These are phyloP conservation scores for Ceriops tagal DNA, from an alignment of 345 rosid genomes.

Conservation along the genomic window DNA sequence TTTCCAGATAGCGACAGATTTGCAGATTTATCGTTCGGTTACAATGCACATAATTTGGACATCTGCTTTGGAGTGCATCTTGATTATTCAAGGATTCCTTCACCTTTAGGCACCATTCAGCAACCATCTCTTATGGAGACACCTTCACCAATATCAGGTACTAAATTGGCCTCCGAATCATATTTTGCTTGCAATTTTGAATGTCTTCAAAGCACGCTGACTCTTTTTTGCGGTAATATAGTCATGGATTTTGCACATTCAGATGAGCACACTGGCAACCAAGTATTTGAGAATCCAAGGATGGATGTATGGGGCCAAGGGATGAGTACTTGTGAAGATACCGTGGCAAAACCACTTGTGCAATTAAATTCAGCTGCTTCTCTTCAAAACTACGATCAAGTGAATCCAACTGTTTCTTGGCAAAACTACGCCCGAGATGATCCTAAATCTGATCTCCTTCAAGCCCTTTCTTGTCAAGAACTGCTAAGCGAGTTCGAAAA, in stretches of 20 bases:
- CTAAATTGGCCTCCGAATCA: neutral
- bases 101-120: neutral
- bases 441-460: neutral
- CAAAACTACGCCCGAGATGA: neutral
- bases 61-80: neutral
- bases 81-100: neutral
- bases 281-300: slow-evolving; percentile 5
- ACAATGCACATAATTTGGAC: neutral
- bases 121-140: slow-evolving; percentile 6
- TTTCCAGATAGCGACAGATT: slow-evolving; percentile 6
- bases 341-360: neutral
- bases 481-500: neutral
- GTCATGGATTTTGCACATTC: slow-evolving; percentile 23
- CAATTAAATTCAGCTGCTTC: neutral
- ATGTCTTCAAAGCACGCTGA: neutral
- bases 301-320: slow-evolving; percentile 10
- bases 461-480: neutral
- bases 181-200: neutral
- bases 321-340: neutral
- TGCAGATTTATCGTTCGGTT: neutral
- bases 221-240: slow-evolving; percentile 19
- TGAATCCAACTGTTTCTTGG: neutral
- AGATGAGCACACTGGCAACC: slow-evolving; percentile 12
- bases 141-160: slow-evolving; percentile 31
- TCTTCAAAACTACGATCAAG: slow-evolving; percentile 4